These are phyloP conservation scores for Rhizomucor pusillus DNA, from an alignment of 371 early-diverging fungal species.

Conservation along the genomic window DNA sequence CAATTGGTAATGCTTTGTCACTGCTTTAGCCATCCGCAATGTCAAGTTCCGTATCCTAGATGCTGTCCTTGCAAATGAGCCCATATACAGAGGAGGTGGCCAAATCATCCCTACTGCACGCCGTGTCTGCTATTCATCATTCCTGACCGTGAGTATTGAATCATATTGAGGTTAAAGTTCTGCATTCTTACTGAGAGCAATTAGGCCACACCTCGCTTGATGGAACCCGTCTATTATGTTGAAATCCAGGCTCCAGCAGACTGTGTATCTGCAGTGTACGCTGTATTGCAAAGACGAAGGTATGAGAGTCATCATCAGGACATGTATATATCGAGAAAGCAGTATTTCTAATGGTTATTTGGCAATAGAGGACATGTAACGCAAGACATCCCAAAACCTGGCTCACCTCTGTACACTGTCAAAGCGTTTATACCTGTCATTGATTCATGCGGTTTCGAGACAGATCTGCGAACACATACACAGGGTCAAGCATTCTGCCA, in stretches of 20 bases:
- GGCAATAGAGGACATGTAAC: slow-evolving; percentile 88
- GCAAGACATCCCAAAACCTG: slow-evolving; percentile 94
- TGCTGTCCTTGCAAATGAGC: slow-evolving; percentile 82
- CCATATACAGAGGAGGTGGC: slow-evolving; percentile 92
- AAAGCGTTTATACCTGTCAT: slow-evolving; percentile 94
- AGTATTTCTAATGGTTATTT: no score
- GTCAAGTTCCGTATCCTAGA: slow-evolving; percentile 92
- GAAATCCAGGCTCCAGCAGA: slow-evolving; percentile 97
- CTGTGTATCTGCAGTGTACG: slow-evolving; percentile 93
- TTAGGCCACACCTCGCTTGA: slow-evolving; percentile 92
- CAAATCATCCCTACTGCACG: slow-evolving; percentile 99
- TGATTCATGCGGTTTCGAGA: slow-evolving; percentile 96
- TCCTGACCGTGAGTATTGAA: slow-evolving; percentile 69
- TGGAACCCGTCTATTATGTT: slow-evolving; percentile 96
- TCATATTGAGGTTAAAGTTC: slow-evolving; percentile 36
- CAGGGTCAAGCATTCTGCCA: slow-evolving; percentile 96
- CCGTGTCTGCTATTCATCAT: slow-evolving; percentile 95
- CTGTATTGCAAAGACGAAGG: slow-evolving; percentile 89
- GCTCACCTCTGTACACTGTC: slow-evolving; percentile 92
- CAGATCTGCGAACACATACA: slow-evolving; percentile 94
- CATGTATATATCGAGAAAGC: no score
- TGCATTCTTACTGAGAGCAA: neutral
- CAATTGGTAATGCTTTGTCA: neutral
- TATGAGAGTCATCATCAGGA: slow-evolving; percentile 27
- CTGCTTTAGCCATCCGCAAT: slow-evolving; percentile 64